Evolutionary conservation across 768 basidiomycete genomes (phyloP).

Genomic region (Cantharellus anzutake): DNA sequence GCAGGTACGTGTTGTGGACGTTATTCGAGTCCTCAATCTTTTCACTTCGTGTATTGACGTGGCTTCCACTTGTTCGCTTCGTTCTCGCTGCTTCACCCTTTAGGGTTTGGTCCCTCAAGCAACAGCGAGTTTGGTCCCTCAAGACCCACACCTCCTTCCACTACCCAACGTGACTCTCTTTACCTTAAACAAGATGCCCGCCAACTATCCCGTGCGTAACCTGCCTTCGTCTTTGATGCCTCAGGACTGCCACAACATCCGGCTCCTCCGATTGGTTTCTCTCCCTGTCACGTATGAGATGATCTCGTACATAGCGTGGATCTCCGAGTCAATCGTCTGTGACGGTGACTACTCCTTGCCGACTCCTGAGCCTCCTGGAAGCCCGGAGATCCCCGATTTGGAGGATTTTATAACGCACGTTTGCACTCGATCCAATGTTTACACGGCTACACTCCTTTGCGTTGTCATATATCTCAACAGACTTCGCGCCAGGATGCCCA

Average conservation of each 20-base stretch:
- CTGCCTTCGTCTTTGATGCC: conserved; percentile 60
- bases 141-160: too few relatives aligned
- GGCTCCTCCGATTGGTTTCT: conserved; percentile 59
- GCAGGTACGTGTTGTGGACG: too few relatives aligned
- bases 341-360: conserved; percentile 35
- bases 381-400: conserved; percentile 17
- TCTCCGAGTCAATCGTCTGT: conserved; percentile 58
- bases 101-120: too few relatives aligned
- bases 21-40: too few relatives aligned
- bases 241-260: conserved; percentile 54
- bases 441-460: conserved; percentile 74
- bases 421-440: conserved; percentile 67
- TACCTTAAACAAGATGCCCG: too few relatives aligned
- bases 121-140: too few relatives aligned
- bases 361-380: conserved; percentile 39
- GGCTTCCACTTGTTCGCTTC: too few relatives aligned
- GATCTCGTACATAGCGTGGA: conserved; percentile 67
- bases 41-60: too few relatives aligned
- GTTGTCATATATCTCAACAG: conserved; percentile 87
- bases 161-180: too few relatives aligned
- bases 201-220: background rate
- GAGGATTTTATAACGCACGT: conserved; percentile 72
- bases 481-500: conserved; percentile 58
- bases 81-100: too few relatives aligned
- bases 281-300: conserved; percentile 67